Base-by-base conservation (phyloP, 768 basidiomycete species). In the Phlegmacium glaucopus region DNA sequence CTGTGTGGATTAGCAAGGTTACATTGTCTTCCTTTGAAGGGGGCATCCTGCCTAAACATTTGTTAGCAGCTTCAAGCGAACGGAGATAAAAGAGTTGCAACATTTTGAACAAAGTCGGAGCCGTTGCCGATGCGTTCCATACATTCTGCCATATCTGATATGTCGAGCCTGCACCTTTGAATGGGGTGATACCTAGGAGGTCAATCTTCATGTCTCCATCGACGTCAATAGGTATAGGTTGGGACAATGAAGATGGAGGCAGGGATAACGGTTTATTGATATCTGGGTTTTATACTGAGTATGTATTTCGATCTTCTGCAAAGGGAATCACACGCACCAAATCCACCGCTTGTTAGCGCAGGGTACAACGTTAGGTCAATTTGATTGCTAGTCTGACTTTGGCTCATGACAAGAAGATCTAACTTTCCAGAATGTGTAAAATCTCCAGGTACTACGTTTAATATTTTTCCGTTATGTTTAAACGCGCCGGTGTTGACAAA, bases 391-490 rank as follows among this genome's bases (percentile, higher is more conserved):
- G 57, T 70, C 42, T 61, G 64, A 52, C 76, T 74, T 46, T 82
- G 72, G 36, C 84, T 80, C 89, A 97, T 93, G 39, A 98, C 80
- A 1, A 98, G 79, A 1, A 96, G 61, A 65, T 98, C 96, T 4
- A 98, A 76, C 56, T 81, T 85, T 26, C 96, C 96, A 47, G 93
- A 87, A 60, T 93, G 88, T 18, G 94, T 88, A 60, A 88, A 96
- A 68, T 99, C 96, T 16, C 90, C 91, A 0, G 94, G 94, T 9
- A 98, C 79, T 42, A 94, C 84, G 60, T 96, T 96, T 50, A 79
- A 69, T 16, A 96, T 74, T 26, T 71, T 73, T 22, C 63, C 53
- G 6, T 77, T 65, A 67, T 89, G 84, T 43, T 66, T 72, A 55
- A 89, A 73, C 6, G 77, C 65, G 6, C 69, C 63, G 4, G 78